Conservation (phyloP, 2,329 filamentous ascomycete genomes). For the Aspergillus luchuensis region DNA sequence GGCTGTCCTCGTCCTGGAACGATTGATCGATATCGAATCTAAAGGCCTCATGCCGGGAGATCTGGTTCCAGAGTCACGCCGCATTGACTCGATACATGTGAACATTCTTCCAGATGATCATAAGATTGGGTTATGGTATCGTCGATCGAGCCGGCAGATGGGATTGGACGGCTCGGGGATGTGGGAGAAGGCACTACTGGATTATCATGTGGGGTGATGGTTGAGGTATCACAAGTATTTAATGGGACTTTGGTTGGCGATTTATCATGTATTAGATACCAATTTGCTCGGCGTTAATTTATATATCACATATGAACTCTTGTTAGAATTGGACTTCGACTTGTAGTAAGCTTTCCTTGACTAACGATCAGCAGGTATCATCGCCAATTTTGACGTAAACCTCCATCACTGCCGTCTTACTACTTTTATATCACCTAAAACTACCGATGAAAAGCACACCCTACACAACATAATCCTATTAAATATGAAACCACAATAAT, state of each 20-base stretch:
- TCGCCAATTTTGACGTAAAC: no score
- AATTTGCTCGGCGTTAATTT: neutral
- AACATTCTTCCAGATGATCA: neutral
- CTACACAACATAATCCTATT: neutral
- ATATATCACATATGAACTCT: no score
- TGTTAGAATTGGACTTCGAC: no score
- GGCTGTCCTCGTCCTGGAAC: neutral
- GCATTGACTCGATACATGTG: neutral
- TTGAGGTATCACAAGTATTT: no score
- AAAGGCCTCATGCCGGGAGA: neutral
- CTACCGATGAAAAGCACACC: neutral
- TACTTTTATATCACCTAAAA: no score
- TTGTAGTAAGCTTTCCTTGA: no score
- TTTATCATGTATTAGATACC: neutral
- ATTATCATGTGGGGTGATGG: neutral
- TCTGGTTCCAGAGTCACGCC: neutral
- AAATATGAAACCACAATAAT: neutral
- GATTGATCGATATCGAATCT: neutral
- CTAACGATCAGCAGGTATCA: no score
- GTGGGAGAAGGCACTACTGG: conserved; percentile 1
- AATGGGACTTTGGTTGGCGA: neutral
- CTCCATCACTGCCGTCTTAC: neutral
- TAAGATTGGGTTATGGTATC: neutral
- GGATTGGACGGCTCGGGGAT: neutral
- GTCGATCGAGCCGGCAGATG: neutral